Evolutionary conservation across 495 filamentous ascomycete genomes (phyloP).

Genomic region (Cladorrhinum samala): DNA sequence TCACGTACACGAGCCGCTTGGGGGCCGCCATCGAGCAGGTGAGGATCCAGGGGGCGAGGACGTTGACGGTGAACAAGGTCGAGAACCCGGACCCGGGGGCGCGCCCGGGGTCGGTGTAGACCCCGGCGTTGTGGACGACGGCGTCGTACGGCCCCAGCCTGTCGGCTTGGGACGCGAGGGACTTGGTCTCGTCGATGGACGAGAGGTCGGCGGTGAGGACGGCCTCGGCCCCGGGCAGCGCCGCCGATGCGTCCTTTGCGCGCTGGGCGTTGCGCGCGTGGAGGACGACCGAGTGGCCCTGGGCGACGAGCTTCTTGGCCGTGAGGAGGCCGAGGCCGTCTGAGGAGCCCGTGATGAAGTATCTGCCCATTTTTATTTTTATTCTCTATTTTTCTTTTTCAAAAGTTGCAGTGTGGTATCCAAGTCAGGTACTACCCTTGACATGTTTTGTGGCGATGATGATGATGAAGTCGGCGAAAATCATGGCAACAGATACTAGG

Average conservation of each 20-base stretch:
- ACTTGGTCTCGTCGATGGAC: slow-evolving; percentile 48
- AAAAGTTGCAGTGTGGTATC: no score
- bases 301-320: slow-evolving; percentile 43
- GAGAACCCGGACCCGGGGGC: slow-evolving; percentile 41
- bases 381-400: not conserved
- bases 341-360: slow-evolving; percentile 46
- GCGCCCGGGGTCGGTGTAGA: slow-evolving; percentile 37
- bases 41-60: slow-evolving; percentile 52
- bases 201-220: slow-evolving; percentile 48
- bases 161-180: slow-evolving; percentile 46
- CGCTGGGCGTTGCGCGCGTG: slow-evolving; percentile 51
- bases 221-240: slow-evolving; percentile 43
- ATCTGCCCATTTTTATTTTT: not conserved
- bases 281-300: slow-evolving; percentile 50
- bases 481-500: not conserved
- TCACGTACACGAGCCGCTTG: slow-evolving; percentile 47
- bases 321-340: slow-evolving; percentile 48
- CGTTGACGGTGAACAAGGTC: slow-evolving; percentile 51
- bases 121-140: slow-evolving; percentile 53
- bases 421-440: no score
- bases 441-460: not conserved
- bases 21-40: slow-evolving; percentile 45
- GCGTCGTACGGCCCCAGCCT: slow-evolving; percentile 45
- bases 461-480: not conserved
- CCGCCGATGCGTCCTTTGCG: slow-evolving; percentile 36